phyloP scores from a whole-genome alignment of 1,284 basidiomycete genomes.

The Papiliotrema nemorosa region DNA sequence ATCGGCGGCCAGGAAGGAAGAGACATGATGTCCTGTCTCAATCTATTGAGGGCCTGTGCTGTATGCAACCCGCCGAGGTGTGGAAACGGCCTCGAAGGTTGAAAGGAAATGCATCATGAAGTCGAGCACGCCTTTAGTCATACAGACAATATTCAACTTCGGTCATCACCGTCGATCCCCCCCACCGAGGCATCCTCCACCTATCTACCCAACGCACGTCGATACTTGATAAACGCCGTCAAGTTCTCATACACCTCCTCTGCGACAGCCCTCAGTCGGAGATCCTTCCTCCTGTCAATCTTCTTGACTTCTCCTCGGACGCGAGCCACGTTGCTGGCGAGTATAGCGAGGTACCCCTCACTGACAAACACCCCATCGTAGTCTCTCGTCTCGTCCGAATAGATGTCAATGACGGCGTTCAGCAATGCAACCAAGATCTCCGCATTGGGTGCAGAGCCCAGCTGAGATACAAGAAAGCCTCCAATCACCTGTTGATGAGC shows the following conservation, averaged over 20 bases:
- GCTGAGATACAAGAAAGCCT: constrained; percentile 18
- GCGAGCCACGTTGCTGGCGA: constrained; percentile 58
- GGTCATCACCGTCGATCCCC: no score
- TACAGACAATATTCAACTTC: background rate
- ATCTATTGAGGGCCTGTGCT: no score
- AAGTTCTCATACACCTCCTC: constrained; percentile 69
- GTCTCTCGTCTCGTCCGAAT: constrained; percentile 78
- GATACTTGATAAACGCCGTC: constrained; percentile 81
- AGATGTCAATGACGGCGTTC: constrained; percentile 89
- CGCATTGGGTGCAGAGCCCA: constrained; percentile 54
- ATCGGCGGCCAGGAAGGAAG: constrained; percentile 67
- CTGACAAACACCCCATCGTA: constrained; percentile 76
- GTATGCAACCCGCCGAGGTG: no score
- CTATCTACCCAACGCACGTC: constrained; percentile 39
- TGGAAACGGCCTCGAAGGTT: no score
- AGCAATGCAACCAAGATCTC: constrained; percentile 76
- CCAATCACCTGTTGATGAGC: constrained; percentile 15
- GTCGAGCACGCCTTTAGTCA: no score
- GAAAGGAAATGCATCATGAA: no score
- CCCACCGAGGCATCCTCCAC: no score
- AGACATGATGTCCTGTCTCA: no score
- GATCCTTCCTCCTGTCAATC: constrained; percentile 54
- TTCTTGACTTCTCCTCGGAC: constrained; percentile 58
- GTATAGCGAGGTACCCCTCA: constrained; percentile 55
- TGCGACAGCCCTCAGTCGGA: constrained; percentile 47